These are phyloP conservation scores for Paraconiothyrium sp. DNA, from an alignment of 2,329 filamentous ascomycete genomes.

Conservation along the genomic window DNA sequence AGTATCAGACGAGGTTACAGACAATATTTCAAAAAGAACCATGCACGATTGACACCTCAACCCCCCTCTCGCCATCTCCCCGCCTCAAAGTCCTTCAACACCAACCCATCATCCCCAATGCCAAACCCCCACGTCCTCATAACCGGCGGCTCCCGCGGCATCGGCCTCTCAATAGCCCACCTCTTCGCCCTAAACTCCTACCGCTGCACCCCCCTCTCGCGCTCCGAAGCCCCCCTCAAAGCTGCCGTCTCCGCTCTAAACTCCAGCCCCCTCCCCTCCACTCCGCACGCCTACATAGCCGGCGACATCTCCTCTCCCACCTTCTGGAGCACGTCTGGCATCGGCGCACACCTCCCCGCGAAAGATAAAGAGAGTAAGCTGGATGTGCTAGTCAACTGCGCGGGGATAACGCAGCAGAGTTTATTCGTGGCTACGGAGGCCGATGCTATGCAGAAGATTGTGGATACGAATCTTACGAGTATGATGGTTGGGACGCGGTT, in stretches of 20 bases:
- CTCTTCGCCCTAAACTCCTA: conserved; percentile 42
- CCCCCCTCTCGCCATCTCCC: not conserved
- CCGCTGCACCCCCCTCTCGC: conserved; percentile 45
- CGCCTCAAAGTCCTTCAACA: not conserved
- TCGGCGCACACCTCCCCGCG: not conserved
- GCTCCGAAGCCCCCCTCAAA: conserved; percentile 34
- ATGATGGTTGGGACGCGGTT: conserved; percentile 70
- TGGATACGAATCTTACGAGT: conserved; percentile 75
- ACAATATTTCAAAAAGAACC: not conserved
- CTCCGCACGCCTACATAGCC: conserved; percentile 36
- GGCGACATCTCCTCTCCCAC: conserved; percentile 35
- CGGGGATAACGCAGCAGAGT: conserved; percentile 74
- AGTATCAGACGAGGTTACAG: too few species aligned
- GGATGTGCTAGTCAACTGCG: conserved; percentile 77
- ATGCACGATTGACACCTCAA: not conserved
- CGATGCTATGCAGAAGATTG: conserved; percentile 63
- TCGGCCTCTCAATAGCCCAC: conserved; percentile 50
- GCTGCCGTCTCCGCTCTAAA: conserved; percentile 33
- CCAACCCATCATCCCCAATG: conserved; percentile 12
- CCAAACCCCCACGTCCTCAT: conserved; percentile 43
- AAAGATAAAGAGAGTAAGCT: conserved; percentile 17
- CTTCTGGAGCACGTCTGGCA: conserved; percentile 34
- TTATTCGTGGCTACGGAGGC: conserved; percentile 67
- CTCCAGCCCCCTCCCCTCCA: conserved; percentile 17
- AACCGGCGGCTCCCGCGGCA: conserved; percentile 51